Conservation (phyloP, 495 filamentous ascomycete genomes). For the Aspergillus conjunctus region DNA sequence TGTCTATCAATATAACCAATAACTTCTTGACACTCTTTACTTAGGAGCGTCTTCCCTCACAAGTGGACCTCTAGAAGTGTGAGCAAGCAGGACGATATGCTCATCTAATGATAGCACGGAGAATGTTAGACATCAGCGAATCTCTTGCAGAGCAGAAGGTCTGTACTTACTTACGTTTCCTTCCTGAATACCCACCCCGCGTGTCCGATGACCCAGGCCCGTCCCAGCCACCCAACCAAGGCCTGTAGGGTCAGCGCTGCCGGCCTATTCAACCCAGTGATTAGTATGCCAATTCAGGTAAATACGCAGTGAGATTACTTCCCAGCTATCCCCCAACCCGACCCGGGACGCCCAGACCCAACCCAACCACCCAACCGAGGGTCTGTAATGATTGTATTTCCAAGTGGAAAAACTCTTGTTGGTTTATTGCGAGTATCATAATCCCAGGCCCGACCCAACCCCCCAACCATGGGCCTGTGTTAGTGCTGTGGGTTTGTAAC, state of each 20-base stretch:
- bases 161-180: not conserved
- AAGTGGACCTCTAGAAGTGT: no score
- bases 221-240: conserved; percentile 20
- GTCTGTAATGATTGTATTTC: not conserved
- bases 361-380: conserved; percentile 4
- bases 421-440: not conserved
- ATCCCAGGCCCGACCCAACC: no score
- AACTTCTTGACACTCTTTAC: no score
- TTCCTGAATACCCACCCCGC: conserved; percentile 6
- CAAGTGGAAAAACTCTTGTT: not conserved
- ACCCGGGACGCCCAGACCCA: not conserved
- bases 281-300: no score
- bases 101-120: not conserved
- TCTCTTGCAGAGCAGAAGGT: not conserved
- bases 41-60: no score
- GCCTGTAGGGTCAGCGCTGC: not conserved
- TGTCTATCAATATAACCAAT: no score
- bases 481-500: no score
- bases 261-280: no score
- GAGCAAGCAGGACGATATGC: no score
- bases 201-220: conserved; percentile 14
- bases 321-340: not conserved
- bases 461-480: no score
- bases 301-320: not conserved
- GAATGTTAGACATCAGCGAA: not conserved